Evolutionary conservation across 805 yeast genomes (phyloP), one percentile per base, ranked within the genome.

Genomic region (Huiozyma naganishii): DNA sequence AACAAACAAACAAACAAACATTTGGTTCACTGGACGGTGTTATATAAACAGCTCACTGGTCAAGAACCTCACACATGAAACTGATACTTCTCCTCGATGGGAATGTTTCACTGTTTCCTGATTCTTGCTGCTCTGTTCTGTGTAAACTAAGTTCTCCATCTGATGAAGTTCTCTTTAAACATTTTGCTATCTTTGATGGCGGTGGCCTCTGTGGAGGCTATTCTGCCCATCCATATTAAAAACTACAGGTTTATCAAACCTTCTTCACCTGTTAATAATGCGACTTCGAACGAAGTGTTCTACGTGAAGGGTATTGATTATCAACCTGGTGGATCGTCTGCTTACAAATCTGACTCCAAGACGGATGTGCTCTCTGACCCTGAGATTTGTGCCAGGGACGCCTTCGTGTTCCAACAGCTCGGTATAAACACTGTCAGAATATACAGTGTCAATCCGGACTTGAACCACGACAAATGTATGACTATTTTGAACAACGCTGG

Each of bases 381-480:
- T 2, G 76, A 71, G 27, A 69, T 67, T 28, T 89, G 96, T 64
- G 74, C 76, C 49, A 77, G 97, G 62, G 97, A 89, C 61, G 84
- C 88, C 34, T 75, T 70, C 55, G 76, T 76, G 45, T 75, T 89
- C 57, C 85, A 83, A 66, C 78, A 85, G 56, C 69, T 89, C 41
- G 95, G 95, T 5, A 71, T 83, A 57, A 89, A 89, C 67, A 83
- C 95, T 37, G 71, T 89, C 48, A 76, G 96, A 62, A 82, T 88
- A 17, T 86, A 89, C 65, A 76, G 88, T 4, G 65, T 83, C 47
- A 84, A 84, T 58, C 95, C 95, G 46, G 86, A 85, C 49, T 67
- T 83, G 39, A 74, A 86, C 66, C 97, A 88, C 58, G 95, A 86
- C 58, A 83, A 83, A 61, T 89, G 97, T 70, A 85, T 89, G 92